Conservation (phyloP, 495 filamentous ascomycete species). For the Bacidia rubella region DNA sequence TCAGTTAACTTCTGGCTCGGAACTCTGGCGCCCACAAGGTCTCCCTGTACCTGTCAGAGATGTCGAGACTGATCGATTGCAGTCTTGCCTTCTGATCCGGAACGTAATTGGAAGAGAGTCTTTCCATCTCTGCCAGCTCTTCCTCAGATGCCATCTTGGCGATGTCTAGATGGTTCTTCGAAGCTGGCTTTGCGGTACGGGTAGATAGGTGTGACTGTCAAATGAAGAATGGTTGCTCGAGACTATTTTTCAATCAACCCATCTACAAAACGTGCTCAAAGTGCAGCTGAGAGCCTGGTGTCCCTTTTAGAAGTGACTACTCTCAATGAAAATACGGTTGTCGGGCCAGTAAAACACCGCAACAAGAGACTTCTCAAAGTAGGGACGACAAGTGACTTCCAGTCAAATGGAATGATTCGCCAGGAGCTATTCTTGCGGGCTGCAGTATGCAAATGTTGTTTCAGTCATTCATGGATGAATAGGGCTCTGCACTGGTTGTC, state of each 20-base stretch:
- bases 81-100: slow-evolving; percentile 45
- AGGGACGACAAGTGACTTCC: no score
- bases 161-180: background rate
- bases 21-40: slow-evolving; percentile 54
- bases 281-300: background rate
- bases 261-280: background rate
- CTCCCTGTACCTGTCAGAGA: background rate
- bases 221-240: no score
- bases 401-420: no score
- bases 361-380: no score
- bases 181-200: background rate
- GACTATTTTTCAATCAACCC: no score
- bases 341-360: no score
- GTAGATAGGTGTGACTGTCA: background rate
- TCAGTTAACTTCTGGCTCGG: slow-evolving; percentile 64
- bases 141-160: slow-evolving; percentile 34
- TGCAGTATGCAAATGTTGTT: background rate
- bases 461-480: background rate
- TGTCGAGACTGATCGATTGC: background rate
- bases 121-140: slow-evolving; percentile 41
- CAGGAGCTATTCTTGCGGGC: background rate
- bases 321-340: no score
- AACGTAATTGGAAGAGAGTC: slow-evolving; percentile 48
- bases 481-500: background rate
- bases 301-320: background rate